Evolutionary conservation across 2,329 filamentous ascomycete genomes (phyloP).

Genomic region (Neocatenulostroma microsporum): DNA sequence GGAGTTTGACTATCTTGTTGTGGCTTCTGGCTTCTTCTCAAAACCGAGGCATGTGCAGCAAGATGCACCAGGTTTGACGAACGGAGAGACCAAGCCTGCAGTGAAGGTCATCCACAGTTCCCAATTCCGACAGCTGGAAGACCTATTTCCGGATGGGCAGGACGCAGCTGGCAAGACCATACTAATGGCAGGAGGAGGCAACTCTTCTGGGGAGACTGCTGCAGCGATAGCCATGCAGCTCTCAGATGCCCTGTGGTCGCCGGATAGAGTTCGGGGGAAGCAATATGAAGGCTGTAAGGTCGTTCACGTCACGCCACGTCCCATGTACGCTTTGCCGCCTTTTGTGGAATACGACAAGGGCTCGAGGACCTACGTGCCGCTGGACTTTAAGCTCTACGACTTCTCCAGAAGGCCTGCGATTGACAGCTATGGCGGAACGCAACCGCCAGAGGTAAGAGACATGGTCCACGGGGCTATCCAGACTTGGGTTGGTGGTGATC

Average conservation of each 20-base stretch:
- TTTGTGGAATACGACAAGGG: slow-evolving; percentile 33
- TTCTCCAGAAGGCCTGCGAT: slow-evolving; percentile 55
- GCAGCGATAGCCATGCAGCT: slow-evolving; percentile 64
- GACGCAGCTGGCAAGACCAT: slow-evolving; percentile 49
- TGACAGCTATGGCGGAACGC: slow-evolving; percentile 56
- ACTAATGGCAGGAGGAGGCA: slow-evolving; percentile 69
- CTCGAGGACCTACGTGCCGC: slow-evolving; percentile 54
- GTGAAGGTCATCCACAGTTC: slow-evolving; percentile 60
- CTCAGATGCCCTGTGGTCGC: slow-evolving; percentile 54
- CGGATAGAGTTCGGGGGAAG: slow-evolving; percentile 24
- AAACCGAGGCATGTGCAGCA: slow-evolving; percentile 51
- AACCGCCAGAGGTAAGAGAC: slow-evolving; percentile 45
- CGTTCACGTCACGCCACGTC: slow-evolving; percentile 61
- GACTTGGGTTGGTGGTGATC: slow-evolving; percentile 38
- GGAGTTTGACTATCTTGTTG: slow-evolving; percentile 62
- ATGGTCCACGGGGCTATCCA: slow-evolving; percentile 23
- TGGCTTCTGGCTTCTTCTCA: slow-evolving; percentile 72
- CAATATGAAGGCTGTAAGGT: slow-evolving; percentile 44
- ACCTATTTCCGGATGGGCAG: slow-evolving; percentile 18
- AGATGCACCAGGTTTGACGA: slow-evolving; percentile 24
- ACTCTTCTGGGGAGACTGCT: slow-evolving; percentile 73
- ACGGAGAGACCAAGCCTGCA: not conserved
- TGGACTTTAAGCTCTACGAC: slow-evolving; percentile 68
- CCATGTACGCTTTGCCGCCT: slow-evolving; percentile 63
- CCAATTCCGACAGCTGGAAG: slow-evolving; percentile 49